Evolutionary conservation across 805 yeast genomes (phyloP).

Genomic region (Wickerhamomyces subpelliculosus): DNA sequence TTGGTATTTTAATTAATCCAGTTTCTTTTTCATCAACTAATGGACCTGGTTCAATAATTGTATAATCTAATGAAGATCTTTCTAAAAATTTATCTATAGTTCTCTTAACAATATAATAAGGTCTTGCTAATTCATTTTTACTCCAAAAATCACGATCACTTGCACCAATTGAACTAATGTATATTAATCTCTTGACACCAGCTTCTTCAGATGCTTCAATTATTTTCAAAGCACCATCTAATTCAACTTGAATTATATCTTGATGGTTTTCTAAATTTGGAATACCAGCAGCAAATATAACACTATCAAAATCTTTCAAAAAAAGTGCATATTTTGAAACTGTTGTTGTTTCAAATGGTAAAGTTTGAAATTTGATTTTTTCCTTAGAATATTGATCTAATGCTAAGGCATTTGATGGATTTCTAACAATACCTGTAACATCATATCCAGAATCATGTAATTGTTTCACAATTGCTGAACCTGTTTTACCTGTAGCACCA

Average conservation of each 20-base stretch:
- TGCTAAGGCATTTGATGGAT: not conserved
- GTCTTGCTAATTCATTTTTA: constrained; percentile 24
- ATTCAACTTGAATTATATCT: constrained; percentile 38
- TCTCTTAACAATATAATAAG: constrained; percentile 48
- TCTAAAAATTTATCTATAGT: constrained; percentile 41
- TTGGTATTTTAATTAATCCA: constrained; percentile 26
- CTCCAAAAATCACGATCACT: constrained; percentile 35
- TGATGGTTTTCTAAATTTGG: constrained; percentile 38
- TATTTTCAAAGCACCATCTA: constrained; percentile 47
- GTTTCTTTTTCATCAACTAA: constrained; percentile 32
- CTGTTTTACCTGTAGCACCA: constrained; percentile 53
- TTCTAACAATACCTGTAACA: constrained; percentile 1
- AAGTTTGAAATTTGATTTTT: not conserved
- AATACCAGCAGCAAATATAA: constrained; percentile 51
- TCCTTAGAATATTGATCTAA: not conserved
- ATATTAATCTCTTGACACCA: constrained; percentile 35
- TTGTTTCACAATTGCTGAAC: constrained; percentile 31
- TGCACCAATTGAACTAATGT: constrained; percentile 46
- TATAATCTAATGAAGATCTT: constrained; percentile 37
- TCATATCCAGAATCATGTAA: constrained; percentile 15
- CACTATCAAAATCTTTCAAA: constrained; percentile 35
- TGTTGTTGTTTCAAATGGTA: constrained; percentile 16
- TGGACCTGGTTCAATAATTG: constrained; percentile 44
- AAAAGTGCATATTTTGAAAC: constrained; percentile 28
- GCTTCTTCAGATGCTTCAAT: constrained; percentile 42